Percentiles rank a stretch among this genome's conserved stretches.
Conservation (phyloP, 352 stramenopile genomes). For the Saprolegnia diclina region DNA sequence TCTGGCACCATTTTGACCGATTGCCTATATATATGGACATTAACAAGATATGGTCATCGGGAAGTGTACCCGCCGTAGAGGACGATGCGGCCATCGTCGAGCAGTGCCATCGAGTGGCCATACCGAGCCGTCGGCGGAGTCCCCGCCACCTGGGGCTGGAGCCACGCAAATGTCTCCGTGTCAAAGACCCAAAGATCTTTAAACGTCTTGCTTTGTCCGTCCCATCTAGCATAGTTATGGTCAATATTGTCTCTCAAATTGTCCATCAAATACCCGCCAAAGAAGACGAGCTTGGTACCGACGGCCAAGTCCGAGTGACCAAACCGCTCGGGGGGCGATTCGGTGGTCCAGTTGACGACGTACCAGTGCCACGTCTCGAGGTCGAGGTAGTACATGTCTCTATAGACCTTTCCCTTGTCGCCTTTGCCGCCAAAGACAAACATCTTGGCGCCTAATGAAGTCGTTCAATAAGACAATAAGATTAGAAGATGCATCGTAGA, state of each 20-base stretch:
- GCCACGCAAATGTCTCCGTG: slow-evolving; percentile 63
- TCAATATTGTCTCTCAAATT: neutral
- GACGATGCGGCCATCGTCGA: slow-evolving; percentile 41
- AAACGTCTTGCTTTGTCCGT: slow-evolving; percentile 59
- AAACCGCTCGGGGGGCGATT: slow-evolving; percentile 67
- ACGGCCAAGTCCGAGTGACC: slow-evolving; percentile 55
- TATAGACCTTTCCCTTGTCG: slow-evolving; percentile 41
- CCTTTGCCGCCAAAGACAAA: slow-evolving; percentile 74
- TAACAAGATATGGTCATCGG: slow-evolving; percentile 12
- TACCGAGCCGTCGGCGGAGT: slow-evolving; percentile 62
- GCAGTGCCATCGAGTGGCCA: slow-evolving; percentile 60
- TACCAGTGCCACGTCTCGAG: slow-evolving; percentile 75
- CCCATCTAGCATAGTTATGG: slow-evolving; percentile 37
- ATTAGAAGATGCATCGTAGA: neutral
- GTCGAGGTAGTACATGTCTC: slow-evolving; percentile 88
- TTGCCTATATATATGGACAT: slow-evolving; percentile 3
- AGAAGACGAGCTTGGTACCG: slow-evolving; percentile 75
- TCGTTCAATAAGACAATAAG: neutral
- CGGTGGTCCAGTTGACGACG: slow-evolving; percentile 80
- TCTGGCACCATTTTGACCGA: slow-evolving; percentile 27
- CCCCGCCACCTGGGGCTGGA: slow-evolving; percentile 54
- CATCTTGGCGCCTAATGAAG: slow-evolving; percentile 44
- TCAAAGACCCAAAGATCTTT: slow-evolving; percentile 74
- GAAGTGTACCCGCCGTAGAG: slow-evolving; percentile 80
- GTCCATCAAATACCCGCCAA: slow-evolving; percentile 54